A percentile compares a stretch with the other conserved stretches of the same genome.
phyloP scores from a whole-genome alignment of 768 basidiomycete species.

The Suillus variegatus region DNA sequence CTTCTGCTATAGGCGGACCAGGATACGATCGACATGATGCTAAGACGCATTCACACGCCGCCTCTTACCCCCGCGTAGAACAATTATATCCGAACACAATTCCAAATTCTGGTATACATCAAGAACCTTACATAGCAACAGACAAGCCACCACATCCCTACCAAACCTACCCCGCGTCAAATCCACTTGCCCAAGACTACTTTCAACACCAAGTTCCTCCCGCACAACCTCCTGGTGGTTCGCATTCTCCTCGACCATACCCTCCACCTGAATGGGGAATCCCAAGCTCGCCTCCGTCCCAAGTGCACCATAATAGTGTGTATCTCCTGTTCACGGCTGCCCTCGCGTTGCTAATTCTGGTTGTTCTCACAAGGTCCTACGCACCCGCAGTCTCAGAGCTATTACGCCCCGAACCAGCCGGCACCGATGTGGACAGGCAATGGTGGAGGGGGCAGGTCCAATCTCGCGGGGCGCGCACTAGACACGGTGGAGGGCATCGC shows the following conservation, averaged over 20 bases:
- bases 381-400: slow-evolving; percentile 12
- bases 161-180: not conserved
- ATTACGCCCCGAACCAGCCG: slow-evolving; percentile 15
- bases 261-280: slow-evolving; percentile 14
- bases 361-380: slow-evolving; percentile 7
- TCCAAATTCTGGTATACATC: not conserved
- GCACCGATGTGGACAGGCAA: slow-evolving; percentile 4
- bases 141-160: not conserved
- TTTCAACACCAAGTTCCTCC: not conserved
- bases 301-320: slow-evolving; percentile 38
- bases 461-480: slow-evolving; percentile 38
- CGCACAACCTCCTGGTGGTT: slow-evolving; percentile 1
- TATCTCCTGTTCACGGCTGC: slow-evolving; percentile 15
- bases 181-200: not conserved
- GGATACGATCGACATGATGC: not conserved
- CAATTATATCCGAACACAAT: slow-evolving; percentile 5
- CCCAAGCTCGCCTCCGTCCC: slow-evolving; percentile 28
- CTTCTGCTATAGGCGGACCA: not conserved
- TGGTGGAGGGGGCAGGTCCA: slow-evolving; percentile 8
- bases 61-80: not conserved
- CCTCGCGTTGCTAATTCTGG: slow-evolving; percentile 2
- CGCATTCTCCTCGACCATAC: slow-evolving; percentile 2
- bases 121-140: not conserved
- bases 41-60: not conserved
- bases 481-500: slow-evolving; percentile 58